Evolutionary conservation across 1,139 yeast genomes (phyloP), one percentile per base, ranked within the genome.

Genomic region (Wickerhamiella pararugosa): DNA sequence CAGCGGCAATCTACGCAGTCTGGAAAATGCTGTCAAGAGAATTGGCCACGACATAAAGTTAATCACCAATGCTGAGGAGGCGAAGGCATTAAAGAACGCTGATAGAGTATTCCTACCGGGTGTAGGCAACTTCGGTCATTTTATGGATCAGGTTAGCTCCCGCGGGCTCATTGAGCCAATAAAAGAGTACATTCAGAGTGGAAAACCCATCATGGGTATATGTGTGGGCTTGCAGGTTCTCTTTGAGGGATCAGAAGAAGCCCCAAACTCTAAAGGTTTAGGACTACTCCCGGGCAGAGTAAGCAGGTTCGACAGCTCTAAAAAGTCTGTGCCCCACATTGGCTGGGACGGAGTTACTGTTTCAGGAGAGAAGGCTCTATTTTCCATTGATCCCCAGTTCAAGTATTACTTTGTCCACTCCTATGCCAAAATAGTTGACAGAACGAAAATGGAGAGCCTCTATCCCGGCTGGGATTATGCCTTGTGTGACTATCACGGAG

Each of bases 341-440:
- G 98, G 98, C 21, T 90, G 98, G 98, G 90, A 86, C 59, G 63
- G 67, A 6, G 64, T 73, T 4, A 58, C 53, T 8, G 45, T 49
- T 5, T 45, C 53, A 7, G 42, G 45, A 25, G 51, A 61, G 26
- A 48, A 45, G 10, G 62, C 73, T 2, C 64, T 81, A 29, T 86
- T 67, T 56, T 79, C 81, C 3, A 63, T 86, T 43, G 73, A 76
- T 49, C 75, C 78, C 15, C 62, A 61, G 40, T 72, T 73, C 51
- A 80, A 83, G 57, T 90, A 83, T 62, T 90, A 90, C 62, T 90
- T 84, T 63, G 98, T 90, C 52, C 97, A 90, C 63, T 84, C 96
- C 0, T 90, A 76, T 57, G 95, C 94, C 8, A 90, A 80, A 2
- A 68, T 82, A 4, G 55, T 79, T 10, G 59, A 64, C 32, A 61